phyloP scores from a whole-genome alignment of 768 basidiomycete species.

The Collybia nuda region DNA sequence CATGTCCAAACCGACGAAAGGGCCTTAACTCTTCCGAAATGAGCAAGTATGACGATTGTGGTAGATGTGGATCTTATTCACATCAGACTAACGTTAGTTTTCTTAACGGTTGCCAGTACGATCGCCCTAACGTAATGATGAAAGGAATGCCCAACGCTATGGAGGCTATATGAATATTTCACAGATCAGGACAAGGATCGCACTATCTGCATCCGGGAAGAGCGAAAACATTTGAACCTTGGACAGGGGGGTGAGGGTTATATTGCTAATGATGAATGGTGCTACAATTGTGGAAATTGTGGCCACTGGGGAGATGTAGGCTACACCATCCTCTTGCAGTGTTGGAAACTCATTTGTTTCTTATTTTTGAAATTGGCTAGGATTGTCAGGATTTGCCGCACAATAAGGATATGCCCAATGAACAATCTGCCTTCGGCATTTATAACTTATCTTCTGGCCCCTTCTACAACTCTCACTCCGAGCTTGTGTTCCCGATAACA shows the following conservation, averaged over 20 bases:
- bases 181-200: constrained; percentile 47
- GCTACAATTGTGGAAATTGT: constrained; percentile 72
- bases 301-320: constrained; percentile 84
- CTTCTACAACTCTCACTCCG: constrained; percentile 49
- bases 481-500: constrained; percentile 23
- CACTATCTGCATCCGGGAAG: constrained; percentile 45
- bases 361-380: constrained; percentile 35
- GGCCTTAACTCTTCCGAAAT: constrained; percentile 20
- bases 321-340: constrained; percentile 8
- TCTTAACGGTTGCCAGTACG: background rate
- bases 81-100: constrained; percentile 64
- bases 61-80: constrained; percentile 62
- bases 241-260: constrained; percentile 81
- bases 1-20: constrained; percentile 64
- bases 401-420: constrained; percentile 39
- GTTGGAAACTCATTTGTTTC: background rate
- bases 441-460: constrained; percentile 65
- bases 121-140: no score
- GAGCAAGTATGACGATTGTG: constrained; percentile 49
- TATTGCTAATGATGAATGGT: constrained; percentile 74
- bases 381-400: constrained; percentile 55
- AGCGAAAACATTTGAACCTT: constrained; percentile 46
- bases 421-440: constrained; percentile 67
- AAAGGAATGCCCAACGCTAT: constrained; percentile 82
- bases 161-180: constrained; percentile 79